phyloP scores from a whole-genome alignment of 345 rosid genomes.

The Syzygium grande region DNA sequence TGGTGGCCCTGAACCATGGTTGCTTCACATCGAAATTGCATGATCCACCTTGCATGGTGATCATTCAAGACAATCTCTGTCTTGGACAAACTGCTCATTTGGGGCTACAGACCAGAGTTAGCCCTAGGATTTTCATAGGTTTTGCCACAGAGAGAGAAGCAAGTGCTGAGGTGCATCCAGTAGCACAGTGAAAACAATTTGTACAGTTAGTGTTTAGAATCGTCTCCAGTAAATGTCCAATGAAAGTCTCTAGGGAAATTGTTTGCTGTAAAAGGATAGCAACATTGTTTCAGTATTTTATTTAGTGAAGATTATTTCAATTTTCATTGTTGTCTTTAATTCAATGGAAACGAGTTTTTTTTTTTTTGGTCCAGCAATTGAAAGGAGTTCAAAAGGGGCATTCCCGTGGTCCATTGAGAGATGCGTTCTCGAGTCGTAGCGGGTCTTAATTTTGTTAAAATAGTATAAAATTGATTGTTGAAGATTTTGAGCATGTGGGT shows the following conservation, averaged over 20 bases:
- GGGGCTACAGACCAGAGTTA: not conserved
- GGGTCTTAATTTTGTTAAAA: too few relatives aligned
- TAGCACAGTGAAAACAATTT: not conserved
- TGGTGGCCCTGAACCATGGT: too few relatives aligned
- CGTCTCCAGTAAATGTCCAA: not conserved
- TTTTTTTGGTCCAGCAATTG: too few relatives aligned
- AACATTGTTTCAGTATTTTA: not conserved
- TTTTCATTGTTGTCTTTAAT: not conserved
- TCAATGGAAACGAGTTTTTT: too few relatives aligned
- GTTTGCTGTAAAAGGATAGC: not conserved
- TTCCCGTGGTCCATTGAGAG: too few relatives aligned
- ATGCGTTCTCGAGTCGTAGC: too few relatives aligned
- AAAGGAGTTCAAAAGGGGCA: too few relatives aligned
- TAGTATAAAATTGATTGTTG: too few relatives aligned
- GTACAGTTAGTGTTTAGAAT: not conserved
- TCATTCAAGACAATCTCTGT: not conserved
- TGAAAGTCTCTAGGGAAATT: not conserved
- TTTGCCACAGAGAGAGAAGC: not conserved
- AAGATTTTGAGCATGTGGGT: too few relatives aligned
- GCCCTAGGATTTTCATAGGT: not conserved
- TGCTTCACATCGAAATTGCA: not conserved
- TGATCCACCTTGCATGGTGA: not conserved
- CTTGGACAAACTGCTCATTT: not conserved
- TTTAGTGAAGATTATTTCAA: not conserved
- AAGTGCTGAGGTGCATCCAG: not conserved